Conservation (phyloP, 345 rosid species). For the Cardamine resedifolia region DNA sequence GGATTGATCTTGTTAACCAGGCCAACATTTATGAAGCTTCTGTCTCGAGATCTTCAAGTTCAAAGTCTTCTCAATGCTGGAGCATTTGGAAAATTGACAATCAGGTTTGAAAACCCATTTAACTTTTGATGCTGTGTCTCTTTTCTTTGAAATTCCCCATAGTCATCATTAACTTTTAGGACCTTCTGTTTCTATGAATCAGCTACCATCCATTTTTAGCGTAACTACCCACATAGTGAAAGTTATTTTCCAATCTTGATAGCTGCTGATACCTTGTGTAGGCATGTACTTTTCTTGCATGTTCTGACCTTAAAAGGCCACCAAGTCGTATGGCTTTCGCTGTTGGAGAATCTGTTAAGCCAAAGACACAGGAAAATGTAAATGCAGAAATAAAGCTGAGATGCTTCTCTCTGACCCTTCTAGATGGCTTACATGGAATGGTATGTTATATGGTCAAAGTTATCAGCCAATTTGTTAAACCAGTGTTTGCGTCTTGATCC, state of each 20-base stretch:
- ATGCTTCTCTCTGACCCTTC: constrained; percentile 76
- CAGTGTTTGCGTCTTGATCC: constrained; percentile 1
- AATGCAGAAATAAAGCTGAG: constrained; percentile 84
- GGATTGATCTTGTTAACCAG: constrained; percentile 91
- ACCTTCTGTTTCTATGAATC: neutral
- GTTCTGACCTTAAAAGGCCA: constrained; percentile 82
- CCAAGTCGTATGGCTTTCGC: constrained; percentile 74
- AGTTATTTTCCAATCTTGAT: constrained; percentile 26
- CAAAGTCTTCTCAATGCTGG: constrained; percentile 85
- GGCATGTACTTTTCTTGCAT: constrained; percentile 98
- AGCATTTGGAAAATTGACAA: constrained; percentile 98
- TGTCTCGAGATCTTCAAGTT: constrained; percentile 71
- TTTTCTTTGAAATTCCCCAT: constrained; percentile 6
- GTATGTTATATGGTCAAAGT: constrained; percentile 45
- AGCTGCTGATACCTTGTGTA: constrained; percentile 39
- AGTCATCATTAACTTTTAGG: constrained; percentile 16
- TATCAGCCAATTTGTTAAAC: constrained; percentile 11
- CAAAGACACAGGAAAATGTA: constrained; percentile 79
- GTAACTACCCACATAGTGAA: constrained; percentile 5
- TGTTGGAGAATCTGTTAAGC: constrained; percentile 84
- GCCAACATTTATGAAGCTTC: constrained; percentile 75
- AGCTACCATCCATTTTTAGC: constrained; percentile 13
- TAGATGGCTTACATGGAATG: constrained; percentile 94
- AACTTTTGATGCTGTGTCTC: constrained; percentile 14
- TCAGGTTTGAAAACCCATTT: constrained; percentile 61